Evolutionary conservation across 2,329 filamentous ascomycete genomes (phyloP).

Genomic region (Colletotrichum brevisporum): DNA sequence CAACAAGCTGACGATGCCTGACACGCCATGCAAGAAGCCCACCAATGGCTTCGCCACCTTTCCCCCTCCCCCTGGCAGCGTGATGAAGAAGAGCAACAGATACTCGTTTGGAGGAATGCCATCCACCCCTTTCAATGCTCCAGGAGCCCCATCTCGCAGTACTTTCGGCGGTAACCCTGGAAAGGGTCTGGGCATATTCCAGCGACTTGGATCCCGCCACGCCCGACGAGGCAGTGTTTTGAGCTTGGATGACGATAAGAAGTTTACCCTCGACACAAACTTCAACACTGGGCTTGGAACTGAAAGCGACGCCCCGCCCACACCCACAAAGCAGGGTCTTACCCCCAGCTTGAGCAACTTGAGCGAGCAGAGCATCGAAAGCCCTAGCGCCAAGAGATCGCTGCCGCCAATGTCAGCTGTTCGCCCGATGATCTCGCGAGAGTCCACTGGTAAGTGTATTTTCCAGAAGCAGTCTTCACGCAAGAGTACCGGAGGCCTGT

Average conservation of each 20-base stretch:
- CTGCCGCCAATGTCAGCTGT: conserved; percentile 59
- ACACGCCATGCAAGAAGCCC: conserved; percentile 96
- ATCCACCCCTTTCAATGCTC: conserved; percentile 84
- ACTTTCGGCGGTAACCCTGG: conserved; percentile 67
- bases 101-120: conserved; percentile 81
- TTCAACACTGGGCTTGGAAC: conserved; percentile 58
- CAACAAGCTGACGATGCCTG: conserved; percentile 82
- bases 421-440: conserved; percentile 52
- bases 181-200: conserved; percentile 77
- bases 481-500: conserved; percentile 10
- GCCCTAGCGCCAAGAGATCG: conserved; percentile 63
- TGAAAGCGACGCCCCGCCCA: conserved; percentile 82
- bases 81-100: conserved; percentile 75
- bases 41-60: conserved; percentile 77
- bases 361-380: conserved; percentile 58
- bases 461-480: conserved; percentile 35
- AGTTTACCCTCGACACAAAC: conserved; percentile 64
- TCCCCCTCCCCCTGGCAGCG: conserved; percentile 71
- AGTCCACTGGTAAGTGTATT: conserved; percentile 62
- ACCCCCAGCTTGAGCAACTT: conserved; percentile 58
- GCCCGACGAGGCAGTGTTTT: conserved; percentile 78
- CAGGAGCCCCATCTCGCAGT: conserved; percentile 62
- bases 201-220: conserved; percentile 64
- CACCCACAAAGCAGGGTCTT: conserved; percentile 83
- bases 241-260: conserved; percentile 83